These are phyloP conservation scores for Cutaneotrichosporon curvatum DNA, from an alignment of 1,284 basidiomycete species.

Conservation along the genomic window DNA sequence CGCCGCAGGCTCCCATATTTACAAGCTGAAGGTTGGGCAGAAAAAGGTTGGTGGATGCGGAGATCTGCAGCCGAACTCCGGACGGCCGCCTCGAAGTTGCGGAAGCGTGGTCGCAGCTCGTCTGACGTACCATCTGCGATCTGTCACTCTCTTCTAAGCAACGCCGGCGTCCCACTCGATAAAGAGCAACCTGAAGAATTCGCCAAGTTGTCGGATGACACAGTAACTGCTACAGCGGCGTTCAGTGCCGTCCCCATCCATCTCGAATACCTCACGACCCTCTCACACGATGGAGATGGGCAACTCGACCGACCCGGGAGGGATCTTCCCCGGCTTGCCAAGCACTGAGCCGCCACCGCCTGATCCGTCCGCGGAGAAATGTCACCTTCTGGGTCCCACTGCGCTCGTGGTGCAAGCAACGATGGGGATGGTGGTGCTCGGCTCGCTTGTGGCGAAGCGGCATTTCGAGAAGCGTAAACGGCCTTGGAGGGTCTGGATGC, in stretches of 20 bases:
- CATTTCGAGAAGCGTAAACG: slow-evolving; percentile 76
- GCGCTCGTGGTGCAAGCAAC: slow-evolving; percentile 44
- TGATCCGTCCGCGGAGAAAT: slow-evolving; percentile 47
- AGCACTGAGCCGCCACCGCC: slow-evolving; percentile 32
- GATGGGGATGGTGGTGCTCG: slow-evolving; percentile 77
- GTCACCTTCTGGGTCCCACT: slow-evolving; percentile 48
- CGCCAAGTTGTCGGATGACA: no score
- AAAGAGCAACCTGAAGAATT: no score
- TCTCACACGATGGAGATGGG: neutral
- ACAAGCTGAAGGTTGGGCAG: no score
- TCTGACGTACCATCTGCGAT: no score
- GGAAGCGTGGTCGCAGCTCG: no score
- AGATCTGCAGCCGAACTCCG: no score
- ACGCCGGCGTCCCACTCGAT: no score
- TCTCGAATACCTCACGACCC: neutral
- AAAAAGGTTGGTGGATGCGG: no score
- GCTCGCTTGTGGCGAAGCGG: slow-evolving; percentile 79
- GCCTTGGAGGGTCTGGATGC: slow-evolving; percentile 84
- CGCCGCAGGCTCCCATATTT: no score
- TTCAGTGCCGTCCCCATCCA: neutral
- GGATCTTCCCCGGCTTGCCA: slow-evolving; percentile 38
- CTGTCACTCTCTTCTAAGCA: no score
- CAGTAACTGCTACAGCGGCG: no score
- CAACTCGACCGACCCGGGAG: neutral
- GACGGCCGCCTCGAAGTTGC: no score